These are phyloP conservation scores for Alnus glutinosa DNA, from an alignment of 306 rosid species.

Conservation along the genomic window DNA sequence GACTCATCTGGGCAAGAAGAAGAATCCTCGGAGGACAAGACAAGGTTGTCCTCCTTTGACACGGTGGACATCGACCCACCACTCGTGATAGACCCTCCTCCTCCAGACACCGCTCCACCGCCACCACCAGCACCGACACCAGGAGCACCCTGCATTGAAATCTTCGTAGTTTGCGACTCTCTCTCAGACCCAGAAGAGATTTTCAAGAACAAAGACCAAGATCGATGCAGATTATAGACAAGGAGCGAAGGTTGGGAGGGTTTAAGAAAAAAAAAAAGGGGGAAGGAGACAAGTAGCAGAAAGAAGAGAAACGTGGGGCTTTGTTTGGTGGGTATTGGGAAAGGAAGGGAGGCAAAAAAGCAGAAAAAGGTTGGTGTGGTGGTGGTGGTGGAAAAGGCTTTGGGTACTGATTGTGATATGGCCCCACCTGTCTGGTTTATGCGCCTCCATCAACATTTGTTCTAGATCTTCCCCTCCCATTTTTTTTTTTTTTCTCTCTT, in stretches of 20 bases:
- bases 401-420: slow-evolving; percentile 15
- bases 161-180: background rate
- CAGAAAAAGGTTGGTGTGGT: slow-evolving; percentile 30
- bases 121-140: background rate
- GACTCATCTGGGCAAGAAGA: slow-evolving; percentile 75
- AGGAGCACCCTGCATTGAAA: slow-evolving; percentile 40
- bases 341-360: background rate
- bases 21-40: slow-evolving; percentile 82
- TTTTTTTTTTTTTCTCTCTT: background rate
- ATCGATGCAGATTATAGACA: background rate
- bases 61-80: slow-evolving; percentile 55
- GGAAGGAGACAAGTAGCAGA: background rate
- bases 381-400: slow-evolving; percentile 16
- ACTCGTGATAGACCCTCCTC: slow-evolving; percentile 1
- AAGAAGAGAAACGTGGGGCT: background rate
- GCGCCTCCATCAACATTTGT: slow-evolving; percentile 45
- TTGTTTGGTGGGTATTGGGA: slow-evolving; percentile 17
- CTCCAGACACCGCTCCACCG: slow-evolving; percentile 10
- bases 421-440: slow-evolving; percentile 52
- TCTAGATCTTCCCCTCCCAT: slow-evolving; percentile 9
- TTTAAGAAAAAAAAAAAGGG: slow-evolving; percentile 11
- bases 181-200: slow-evolving; percentile 3
- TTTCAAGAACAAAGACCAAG: background rate
- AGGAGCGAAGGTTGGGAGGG: background rate
- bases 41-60: slow-evolving; percentile 72